A percentile compares a stretch with the other conserved stretches of the same genome.
Conservation (phyloP, 805 yeast species). For the Kodamaea hsintzibuensis region DNA sequence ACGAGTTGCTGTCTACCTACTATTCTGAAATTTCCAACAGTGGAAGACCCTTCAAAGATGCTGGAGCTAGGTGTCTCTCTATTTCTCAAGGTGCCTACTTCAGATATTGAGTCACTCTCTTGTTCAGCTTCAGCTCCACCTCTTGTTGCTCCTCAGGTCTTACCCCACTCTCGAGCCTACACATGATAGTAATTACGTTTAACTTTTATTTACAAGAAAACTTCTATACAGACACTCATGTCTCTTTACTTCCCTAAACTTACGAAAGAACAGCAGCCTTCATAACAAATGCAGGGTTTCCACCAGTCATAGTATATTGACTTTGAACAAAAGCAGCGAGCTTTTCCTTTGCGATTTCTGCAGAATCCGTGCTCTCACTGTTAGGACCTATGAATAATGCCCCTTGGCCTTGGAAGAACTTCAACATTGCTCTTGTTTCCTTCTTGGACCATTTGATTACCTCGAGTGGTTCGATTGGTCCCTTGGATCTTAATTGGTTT, state of each 20-base stretch:
- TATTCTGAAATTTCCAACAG: too few relatives aligned
- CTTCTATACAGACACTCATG: not conserved
- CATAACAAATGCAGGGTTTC: slow-evolving; percentile 41
- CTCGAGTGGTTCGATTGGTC: slow-evolving; percentile 29
- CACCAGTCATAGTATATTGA: slow-evolving; percentile 36
- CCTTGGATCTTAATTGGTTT: slow-evolving; percentile 40
- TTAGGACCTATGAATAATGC: slow-evolving; percentile 32
- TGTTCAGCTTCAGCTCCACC: too few relatives aligned
- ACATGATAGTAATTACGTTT: not conserved
- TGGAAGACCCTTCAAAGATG: too few relatives aligned
- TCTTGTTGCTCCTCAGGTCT: too few relatives aligned
- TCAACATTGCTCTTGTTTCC: slow-evolving; percentile 31
- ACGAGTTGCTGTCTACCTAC: too few relatives aligned
- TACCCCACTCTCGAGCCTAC: too few relatives aligned
- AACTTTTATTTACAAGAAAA: slow-evolving; percentile 5
- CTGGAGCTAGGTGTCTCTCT: too few relatives aligned
- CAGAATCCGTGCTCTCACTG: slow-evolving; percentile 9
- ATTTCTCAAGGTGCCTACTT: too few relatives aligned
- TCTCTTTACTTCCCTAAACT: not conserved
- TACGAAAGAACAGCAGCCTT: slow-evolving; percentile 28
- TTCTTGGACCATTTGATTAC: slow-evolving; percentile 31
- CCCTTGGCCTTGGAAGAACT: slow-evolving; percentile 33
- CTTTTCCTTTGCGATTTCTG: slow-evolving; percentile 21
- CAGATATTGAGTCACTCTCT: too few relatives aligned
- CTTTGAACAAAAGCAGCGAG: slow-evolving; percentile 31